Base-by-base conservation (phyloP, 371 early-diverging fungal species). In the Gilbertella persicaria region DNA sequence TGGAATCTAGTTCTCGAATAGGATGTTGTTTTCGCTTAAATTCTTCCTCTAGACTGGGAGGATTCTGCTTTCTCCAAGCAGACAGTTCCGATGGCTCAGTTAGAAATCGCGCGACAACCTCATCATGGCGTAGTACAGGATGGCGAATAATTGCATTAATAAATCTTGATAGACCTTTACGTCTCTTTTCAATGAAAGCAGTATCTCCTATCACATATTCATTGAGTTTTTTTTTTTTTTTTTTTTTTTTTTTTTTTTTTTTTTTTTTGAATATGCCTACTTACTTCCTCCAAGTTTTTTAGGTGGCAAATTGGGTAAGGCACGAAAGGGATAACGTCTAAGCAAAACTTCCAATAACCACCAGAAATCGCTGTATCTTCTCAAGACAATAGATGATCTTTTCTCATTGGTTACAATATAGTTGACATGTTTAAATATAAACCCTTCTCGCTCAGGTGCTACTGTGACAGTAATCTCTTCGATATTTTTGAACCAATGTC, bases 61-160 rank as follows among this genome's bases (percentile, higher is more conserved):
- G 62, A 55, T 76, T 69, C 25, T 69, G 75, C 50, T 74, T 76
- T 38, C 78, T 75, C 78, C 80, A 84, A 19, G 71, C 65, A 17
- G 71, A 67, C 21, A 84, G 51, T 57, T 84, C 79, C 60, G 81
- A 78, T 28, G 87, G 83, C 42, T 87, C 88, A 0, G 85, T 84
- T 29, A 90, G 64, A 61, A 89, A 90, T 2, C 76, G 76, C 24
- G 73, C 53, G 2, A 89, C 83, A 1, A 83, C 57, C 5, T 82
- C 81, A 47, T 92, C 91, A 46, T 79, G 73, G 23, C 78, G 69
- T 38, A 93, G 53, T 0, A 83, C 74, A 8, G 93, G 93, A 59
- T 93, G 93, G 43, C 89, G 82, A 24, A 80, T 83, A 25, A 93
- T 57, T 10, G 86, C 83, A 68, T 90, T 88, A 50, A 86, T 81